These are phyloP conservation scores for Pythium myriotylum DNA, from an alignment of 352 stramenopile species.

Conservation along the genomic window DNA sequence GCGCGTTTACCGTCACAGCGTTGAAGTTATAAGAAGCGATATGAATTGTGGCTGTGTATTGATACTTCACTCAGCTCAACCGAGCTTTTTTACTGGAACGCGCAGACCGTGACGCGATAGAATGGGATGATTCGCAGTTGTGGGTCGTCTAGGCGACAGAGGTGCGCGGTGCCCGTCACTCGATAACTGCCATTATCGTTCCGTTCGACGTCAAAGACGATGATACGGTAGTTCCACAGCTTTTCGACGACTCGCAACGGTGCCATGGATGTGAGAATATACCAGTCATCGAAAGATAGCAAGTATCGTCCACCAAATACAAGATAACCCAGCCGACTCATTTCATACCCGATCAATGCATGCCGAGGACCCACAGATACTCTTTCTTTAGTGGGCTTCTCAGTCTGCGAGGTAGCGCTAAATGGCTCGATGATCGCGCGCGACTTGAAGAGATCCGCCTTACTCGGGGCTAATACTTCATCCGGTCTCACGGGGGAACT, in stretches of 20 bases:
- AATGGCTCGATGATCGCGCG: neutral
- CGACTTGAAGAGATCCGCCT: neutral
- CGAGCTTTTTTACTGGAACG: slow-evolving; percentile 7
- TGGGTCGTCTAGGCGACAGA: slow-evolving; percentile 16
- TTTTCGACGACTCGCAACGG: slow-evolving; percentile 16
- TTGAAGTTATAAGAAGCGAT: no score
- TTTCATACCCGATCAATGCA: slow-evolving; percentile 15
- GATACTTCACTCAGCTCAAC: neutral
- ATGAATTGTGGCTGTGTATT: no score
- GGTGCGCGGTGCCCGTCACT: neutral
- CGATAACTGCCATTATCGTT: slow-evolving; percentile 3
- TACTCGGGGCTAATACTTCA: neutral
- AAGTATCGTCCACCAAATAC: slow-evolving; percentile 18
- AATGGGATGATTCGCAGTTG: slow-evolving; percentile 10
- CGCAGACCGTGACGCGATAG: slow-evolving; percentile 6
- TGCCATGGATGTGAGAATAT: slow-evolving; percentile 12
- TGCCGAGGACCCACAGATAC: neutral
- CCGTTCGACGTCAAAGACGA: slow-evolving; percentile 9
- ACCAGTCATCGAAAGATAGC: slow-evolving; percentile 22
- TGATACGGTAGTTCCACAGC: slow-evolving; percentile 23
- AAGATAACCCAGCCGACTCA: slow-evolving; percentile 16
- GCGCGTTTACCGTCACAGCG: no score
- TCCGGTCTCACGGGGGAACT: neutral
- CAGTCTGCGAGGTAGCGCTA: neutral
- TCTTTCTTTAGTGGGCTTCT: neutral